These are phyloP conservation scores for Chondrus crispus DNA, from an alignment of 23 red algal species.

Conservation along the genomic window DNA sequence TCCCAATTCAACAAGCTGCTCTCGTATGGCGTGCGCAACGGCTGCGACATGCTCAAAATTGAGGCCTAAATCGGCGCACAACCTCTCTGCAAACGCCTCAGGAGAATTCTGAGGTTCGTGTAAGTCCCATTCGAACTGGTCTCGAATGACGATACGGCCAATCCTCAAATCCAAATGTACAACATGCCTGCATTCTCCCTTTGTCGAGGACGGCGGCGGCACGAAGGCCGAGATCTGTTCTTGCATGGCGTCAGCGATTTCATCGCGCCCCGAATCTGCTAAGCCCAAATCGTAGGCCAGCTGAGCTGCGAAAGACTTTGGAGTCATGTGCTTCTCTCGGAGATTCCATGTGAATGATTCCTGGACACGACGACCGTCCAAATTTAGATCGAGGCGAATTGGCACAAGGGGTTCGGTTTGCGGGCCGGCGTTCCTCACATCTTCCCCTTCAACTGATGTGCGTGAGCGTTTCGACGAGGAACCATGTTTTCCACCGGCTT, in stretches of 20 bases:
- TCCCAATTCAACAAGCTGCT: conserved; percentile 66
- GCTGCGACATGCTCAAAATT: conserved; percentile 65
- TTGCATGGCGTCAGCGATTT: conserved; percentile 8
- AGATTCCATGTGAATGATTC: conserved; percentile 79
- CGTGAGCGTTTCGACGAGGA: not conserved
- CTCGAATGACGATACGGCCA: conserved; percentile 69
- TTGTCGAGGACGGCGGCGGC: conserved; percentile 1
- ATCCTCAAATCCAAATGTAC: conserved; percentile 82
- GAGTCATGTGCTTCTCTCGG: conserved; percentile 54
- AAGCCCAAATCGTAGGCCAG: conserved; percentile 58
- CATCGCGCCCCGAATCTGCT: conserved; percentile 24
- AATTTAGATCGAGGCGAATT: conserved; percentile 81
- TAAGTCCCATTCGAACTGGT: conserved; percentile 93
- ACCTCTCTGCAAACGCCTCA: conserved; percentile 73
- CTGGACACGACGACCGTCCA: conserved; percentile 52
- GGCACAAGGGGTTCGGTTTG: conserved; percentile 79
- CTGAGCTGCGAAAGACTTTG: conserved; percentile 65
- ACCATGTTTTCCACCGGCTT: too few species aligned
- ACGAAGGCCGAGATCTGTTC: conserved; percentile 32
- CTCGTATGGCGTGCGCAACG: conserved; percentile 74
- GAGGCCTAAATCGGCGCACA: conserved; percentile 79
- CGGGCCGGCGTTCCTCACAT: not conserved
- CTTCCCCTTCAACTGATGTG: too few species aligned
- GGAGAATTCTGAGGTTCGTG: conserved; percentile 48
- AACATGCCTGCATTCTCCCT: conserved; percentile 76